Base-by-base conservation (phyloP, 768 basidiomycete genomes). In the Myochromella boudieri region DNA sequence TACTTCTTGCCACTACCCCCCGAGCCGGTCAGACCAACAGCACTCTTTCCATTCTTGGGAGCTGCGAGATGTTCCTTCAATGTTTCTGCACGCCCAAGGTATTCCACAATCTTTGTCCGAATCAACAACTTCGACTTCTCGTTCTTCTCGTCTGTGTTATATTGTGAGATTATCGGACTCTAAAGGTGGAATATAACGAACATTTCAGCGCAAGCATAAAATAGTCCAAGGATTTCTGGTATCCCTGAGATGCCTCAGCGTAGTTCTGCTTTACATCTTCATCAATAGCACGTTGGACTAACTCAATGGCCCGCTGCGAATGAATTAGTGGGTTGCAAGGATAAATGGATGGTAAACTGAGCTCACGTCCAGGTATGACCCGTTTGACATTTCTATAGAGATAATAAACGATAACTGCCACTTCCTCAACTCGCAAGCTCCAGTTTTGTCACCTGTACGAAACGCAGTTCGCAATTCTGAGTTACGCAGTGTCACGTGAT, bases 121-220 rank as follows among this genome's bases (percentile, higher is more conserved):
- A 98, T 95, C 57, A 97, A 70, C 33, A 76, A 63, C 66, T 91
- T 94, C 31, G 93, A 86, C 66, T 87, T 91, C 53, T 94, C 91
- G 68, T 97, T 98, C 82, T 91, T 95, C 74, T 94, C 91, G 60
- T 91, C 88, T 91, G 61, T 21, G 26, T 8, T 55, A 43, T 24
- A 22, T 11, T 44, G 15, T 46, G 50, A 34, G 44, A 39, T 7
- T 22, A 34, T 31, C n/a, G 31, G 8, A 14, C 17, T 46, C 18
- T 36, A 32, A 38, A 24, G 34, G 29, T 34, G 34, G 10, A 12
- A 24, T 28, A 7, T 5, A 34, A 68, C 82, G 48, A 54, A 94
- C 93, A 95, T 68, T 94, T 95, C 63, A 92, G 75, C 7, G 95
- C 94, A 55, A 97, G 88, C 89, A 97, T 92, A 67, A 99, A 99